Evolutionary conservation across 805 yeast species (phyloP).

Genomic region (Priceomyces medius): DNA sequence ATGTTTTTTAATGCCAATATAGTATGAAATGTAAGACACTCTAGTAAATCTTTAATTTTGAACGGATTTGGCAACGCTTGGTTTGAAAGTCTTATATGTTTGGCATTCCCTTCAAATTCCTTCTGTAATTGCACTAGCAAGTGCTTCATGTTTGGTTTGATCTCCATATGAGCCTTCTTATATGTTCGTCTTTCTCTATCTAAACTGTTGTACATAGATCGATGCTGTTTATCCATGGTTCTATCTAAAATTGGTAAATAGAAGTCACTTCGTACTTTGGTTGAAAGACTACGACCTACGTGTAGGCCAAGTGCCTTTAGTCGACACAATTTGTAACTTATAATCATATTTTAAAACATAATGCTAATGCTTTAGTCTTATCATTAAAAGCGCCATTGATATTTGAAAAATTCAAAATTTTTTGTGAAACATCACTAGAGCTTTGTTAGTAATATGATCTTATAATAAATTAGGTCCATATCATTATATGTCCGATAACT

Average conservation of each 20-base stretch:
- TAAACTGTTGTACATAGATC: constrained; percentile 13
- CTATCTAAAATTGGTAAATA: constrained; percentile 6
- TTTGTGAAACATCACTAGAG: background rate
- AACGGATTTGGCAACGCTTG: constrained; percentile 3
- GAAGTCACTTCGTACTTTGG: constrained; percentile 1
- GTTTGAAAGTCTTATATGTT: constrained; percentile 1
- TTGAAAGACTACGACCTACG: background rate
- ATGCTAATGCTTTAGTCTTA: background rate
- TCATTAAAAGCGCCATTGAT: background rate
- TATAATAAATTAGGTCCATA: background rate
- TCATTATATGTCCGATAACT: constrained; percentile 12
- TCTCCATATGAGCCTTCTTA: constrained; percentile 4
- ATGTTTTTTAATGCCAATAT: constrained; percentile 10
- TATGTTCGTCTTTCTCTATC: constrained; percentile 13
- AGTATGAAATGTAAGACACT: constrained; percentile 15
- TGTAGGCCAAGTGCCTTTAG: background rate
- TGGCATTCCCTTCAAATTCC: constrained; percentile 8
- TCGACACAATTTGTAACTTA: background rate
- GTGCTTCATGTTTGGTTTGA: constrained; percentile 12
- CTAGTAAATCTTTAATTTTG: constrained; percentile 10
- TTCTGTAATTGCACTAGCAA: constrained; percentile 10
- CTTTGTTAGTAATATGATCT: background rate
- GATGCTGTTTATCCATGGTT: constrained; percentile 18
- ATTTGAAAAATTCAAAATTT: background rate
- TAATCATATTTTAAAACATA: background rate